Evolutionary conservation across 2,329 filamentous ascomycete species (phyloP).

Genomic region (Beauveria sp.): DNA sequence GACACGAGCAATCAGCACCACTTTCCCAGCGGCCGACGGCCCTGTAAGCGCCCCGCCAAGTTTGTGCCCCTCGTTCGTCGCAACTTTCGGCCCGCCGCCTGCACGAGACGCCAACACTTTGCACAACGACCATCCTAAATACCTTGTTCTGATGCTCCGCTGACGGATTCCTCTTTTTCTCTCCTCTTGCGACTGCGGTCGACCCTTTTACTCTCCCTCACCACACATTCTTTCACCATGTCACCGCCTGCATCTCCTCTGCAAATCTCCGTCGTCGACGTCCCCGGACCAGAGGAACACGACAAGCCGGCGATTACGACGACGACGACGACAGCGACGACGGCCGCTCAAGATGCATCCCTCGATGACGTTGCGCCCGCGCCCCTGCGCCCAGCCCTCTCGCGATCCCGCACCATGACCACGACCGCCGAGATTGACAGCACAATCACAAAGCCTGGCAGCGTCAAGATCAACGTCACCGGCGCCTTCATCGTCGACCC

Average conservation of each 20-base stretch:
- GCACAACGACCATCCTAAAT: not conserved
- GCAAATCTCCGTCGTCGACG: not conserved
- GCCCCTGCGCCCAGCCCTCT: not conserved
- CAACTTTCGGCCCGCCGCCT: too few species aligned
- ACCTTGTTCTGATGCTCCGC: not conserved
- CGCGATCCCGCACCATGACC: slow-evolving; percentile 27
- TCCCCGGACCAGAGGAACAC: not conserved
- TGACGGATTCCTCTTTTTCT: not conserved
- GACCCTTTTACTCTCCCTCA: not conserved
- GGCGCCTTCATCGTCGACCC: slow-evolving; percentile 95
- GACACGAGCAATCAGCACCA: not conserved
- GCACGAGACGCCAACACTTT: not conserved
- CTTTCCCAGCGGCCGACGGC: not conserved
- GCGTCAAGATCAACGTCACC: slow-evolving; percentile 91
- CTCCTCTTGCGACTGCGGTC: slow-evolving; percentile 2
- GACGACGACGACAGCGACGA: not conserved
- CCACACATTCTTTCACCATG: not conserved
- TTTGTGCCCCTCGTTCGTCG: not conserved
- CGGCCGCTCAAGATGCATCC: not conserved
- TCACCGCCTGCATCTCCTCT: not conserved
- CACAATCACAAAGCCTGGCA: slow-evolving; percentile 54
- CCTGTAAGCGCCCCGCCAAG: not conserved
- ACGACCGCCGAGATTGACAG: slow-evolving; percentile 51
- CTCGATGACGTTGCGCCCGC: not conserved
- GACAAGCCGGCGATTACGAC: slow-evolving; percentile 7